These are phyloP conservation scores for Cercospora sp. DNA, from an alignment of 2,329 filamentous ascomycete species.

Conservation along the genomic window DNA sequence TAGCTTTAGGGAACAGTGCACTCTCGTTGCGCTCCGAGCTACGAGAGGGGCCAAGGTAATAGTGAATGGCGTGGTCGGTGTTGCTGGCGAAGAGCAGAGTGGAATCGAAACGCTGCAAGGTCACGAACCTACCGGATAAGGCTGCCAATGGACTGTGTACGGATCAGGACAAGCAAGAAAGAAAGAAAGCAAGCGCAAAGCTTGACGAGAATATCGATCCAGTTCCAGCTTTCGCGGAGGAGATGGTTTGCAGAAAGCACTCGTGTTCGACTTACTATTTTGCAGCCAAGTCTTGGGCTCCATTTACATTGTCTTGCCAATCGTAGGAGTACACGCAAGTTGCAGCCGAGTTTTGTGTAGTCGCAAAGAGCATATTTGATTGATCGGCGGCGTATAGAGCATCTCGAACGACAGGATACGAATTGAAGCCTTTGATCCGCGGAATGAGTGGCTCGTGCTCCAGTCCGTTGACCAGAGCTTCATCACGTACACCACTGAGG, in stretches of 20 bases:
- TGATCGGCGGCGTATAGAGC: neutral
- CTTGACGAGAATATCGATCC: neutral
- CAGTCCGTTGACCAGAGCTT: neutral
- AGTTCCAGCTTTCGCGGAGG: neutral
- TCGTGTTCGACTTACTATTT: neutral
- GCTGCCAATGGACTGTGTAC: constrained; percentile 2
- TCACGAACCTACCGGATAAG: constrained; percentile 1
- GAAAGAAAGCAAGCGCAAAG: neutral
- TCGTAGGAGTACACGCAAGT: constrained; percentile 1
- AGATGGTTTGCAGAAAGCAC: neutral
- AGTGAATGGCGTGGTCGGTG: neutral
- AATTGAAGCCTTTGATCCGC: neutral
- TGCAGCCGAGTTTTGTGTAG: neutral
- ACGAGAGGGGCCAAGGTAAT: constrained; percentile 1
- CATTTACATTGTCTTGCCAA: neutral
- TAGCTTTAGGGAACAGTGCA: neutral
- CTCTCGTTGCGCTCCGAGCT: neutral
- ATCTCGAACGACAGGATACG: neutral
- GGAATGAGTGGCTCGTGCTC: neutral
- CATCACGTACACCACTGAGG: neutral
- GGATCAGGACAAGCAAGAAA: neutral
- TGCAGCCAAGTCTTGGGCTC: neutral
- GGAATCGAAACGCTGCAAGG: constrained; percentile 4
- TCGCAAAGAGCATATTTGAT: constrained; percentile 5
- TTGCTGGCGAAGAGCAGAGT: constrained; percentile 4